These are phyloP conservation scores for Ulota crispa DNA, from an alignment of 225 moss, liverwort and hornwort species.

Conservation along the genomic window DNA sequence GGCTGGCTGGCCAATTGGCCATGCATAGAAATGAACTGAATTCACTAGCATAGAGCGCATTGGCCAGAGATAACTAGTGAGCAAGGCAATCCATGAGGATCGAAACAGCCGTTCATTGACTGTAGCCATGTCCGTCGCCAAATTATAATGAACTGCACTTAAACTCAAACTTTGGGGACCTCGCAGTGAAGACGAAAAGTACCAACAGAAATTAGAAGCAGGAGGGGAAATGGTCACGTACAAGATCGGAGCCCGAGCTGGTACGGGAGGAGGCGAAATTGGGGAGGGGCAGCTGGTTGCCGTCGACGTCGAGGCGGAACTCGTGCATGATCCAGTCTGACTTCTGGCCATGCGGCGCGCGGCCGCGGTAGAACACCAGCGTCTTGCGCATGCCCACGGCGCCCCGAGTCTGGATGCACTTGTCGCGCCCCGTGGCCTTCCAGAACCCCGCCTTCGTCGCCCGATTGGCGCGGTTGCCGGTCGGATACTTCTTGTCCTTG, in stretches of 20 bases:
- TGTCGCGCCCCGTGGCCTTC: conserved; percentile 88
- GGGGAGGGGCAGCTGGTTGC: background rate
- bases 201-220: background rate
- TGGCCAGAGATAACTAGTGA: background rate
- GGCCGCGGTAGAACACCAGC: conserved; percentile 43
- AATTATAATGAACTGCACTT: background rate
- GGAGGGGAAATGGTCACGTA: background rate
- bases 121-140: conserved; percentile 10
- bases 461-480: conserved; percentile 69
- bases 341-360: conserved; percentile 46
- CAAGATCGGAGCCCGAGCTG: background rate
- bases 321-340: conserved; percentile 52
- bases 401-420: conserved; percentile 49
- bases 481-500: conserved; percentile 78
- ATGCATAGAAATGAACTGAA: background rate
- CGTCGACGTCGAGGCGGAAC: conserved; percentile 40
- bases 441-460: conserved; percentile 70
- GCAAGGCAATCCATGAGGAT: background rate
- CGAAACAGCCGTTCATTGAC: background rate
- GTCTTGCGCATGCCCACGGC: conserved; percentile 45
- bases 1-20: background rate
- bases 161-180: no score
- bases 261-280: background rate
- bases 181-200: no score
- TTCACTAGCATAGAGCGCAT: background rate